Conservation (phyloP, 2,329 filamentous ascomycete genomes). For the Aureobasidium namibiae region DNA sequence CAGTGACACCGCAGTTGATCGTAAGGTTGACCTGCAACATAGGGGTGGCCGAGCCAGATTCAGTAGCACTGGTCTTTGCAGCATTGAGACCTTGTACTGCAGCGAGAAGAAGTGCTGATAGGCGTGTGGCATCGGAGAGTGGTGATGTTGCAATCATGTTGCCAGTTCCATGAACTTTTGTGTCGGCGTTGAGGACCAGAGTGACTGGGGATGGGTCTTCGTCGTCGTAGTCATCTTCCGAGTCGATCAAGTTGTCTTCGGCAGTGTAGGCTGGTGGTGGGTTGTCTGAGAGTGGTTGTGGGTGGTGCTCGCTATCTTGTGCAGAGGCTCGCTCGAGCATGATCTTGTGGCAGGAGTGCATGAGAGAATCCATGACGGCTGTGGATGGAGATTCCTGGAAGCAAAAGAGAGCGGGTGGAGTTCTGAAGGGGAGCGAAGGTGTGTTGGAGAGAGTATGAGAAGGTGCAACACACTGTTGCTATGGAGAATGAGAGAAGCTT, state of each 20-base stretch:
- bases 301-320: slow-evolving; percentile 9
- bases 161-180: slow-evolving; percentile 40
- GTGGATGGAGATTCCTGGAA: not conserved
- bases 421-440: not conserved
- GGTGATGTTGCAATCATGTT: slow-evolving; percentile 41
- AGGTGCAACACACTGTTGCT: not conserved
- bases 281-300: slow-evolving; percentile 11
- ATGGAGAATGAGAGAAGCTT: not conserved
- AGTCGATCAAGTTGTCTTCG: slow-evolving; percentile 8
- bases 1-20: slow-evolving; percentile 27
- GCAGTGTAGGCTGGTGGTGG: slow-evolving; percentile 21
- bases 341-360: slow-evolving; percentile 19
- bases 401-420: not conserved
- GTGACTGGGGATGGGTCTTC: slow-evolving; percentile 32
- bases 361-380: slow-evolving; percentile 19
- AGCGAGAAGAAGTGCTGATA: slow-evolving; percentile 39
- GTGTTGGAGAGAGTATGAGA: not conserved
- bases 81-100: slow-evolving; percentile 37
- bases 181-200: slow-evolving; percentile 41
- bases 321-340: slow-evolving; percentile 19
- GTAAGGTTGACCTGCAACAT: slow-evolving; percentile 40
- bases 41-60: slow-evolving; percentile 34
- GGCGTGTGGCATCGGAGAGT: slow-evolving; percentile 32
- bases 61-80: slow-evolving; percentile 23
- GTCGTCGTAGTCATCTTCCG: slow-evolving; percentile 15